Percentiles rank a stretch among this genome's conserved stretches.
phyloP scores from a whole-genome alignment of 768 basidiomycete species.

The Russula ochroleuca region DNA sequence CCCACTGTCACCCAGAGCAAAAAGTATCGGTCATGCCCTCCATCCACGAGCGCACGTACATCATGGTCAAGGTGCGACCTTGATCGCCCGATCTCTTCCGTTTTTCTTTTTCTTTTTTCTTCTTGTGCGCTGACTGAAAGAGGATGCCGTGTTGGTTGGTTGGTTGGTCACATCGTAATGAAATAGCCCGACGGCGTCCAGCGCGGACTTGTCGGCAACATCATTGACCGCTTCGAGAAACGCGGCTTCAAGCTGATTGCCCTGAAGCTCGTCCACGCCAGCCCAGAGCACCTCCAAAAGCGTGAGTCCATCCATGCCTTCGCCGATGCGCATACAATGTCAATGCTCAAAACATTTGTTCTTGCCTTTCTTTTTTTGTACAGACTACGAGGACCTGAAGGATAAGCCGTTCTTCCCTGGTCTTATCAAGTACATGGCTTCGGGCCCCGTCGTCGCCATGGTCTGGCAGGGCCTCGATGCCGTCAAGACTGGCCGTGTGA shows the following conservation, averaged over 20 bases:
- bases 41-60: conserved; percentile 86
- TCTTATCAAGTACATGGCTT: conserved; percentile 92
- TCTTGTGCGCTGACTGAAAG: neutral
- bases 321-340: neutral
- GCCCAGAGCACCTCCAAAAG: conserved; percentile 82
- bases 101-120: neutral
- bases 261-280: conserved; percentile 82
- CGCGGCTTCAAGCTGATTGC: conserved; percentile 98
- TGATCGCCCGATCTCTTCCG: neutral
- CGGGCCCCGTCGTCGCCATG: conserved; percentile 94
- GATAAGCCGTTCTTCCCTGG: conserved; percentile 95
- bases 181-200: conserved; percentile 96
- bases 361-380: conserved; percentile 4
- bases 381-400: conserved; percentile 95
- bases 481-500: conserved; percentile 91
- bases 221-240: conserved; percentile 94
- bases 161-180: conserved; percentile 25
- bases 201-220: conserved; percentile 90
- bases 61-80: conserved; percentile 90
- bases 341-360: neutral
- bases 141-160: no score
- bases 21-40: conserved; percentile 49
- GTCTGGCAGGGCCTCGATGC: conserved; percentile 94
- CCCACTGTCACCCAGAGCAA: conserved; percentile 23
- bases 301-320: conserved; percentile 43